Evolutionary conservation across 2,329 filamentous ascomycete genomes (phyloP).

Genomic region (Aureobasidium sp.): DNA sequence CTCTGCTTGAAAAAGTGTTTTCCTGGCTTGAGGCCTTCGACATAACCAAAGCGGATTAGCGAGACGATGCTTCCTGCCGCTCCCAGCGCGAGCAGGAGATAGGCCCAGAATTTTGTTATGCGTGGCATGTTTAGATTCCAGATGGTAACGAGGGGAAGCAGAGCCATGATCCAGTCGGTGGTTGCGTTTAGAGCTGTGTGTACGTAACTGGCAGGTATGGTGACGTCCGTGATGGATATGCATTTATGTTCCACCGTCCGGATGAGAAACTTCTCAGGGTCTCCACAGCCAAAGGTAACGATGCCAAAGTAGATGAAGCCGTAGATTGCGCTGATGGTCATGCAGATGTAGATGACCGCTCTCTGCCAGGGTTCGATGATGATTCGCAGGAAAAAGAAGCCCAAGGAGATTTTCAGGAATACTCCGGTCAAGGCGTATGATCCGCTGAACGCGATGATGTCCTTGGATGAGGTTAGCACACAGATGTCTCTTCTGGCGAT

Average conservation of each 20-base stretch:
- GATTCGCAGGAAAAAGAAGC: slow-evolving; percentile 17
- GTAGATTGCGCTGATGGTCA: neutral
- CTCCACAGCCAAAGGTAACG: slow-evolving; percentile 4
- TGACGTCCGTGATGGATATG: neutral
- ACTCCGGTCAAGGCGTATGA: slow-evolving; percentile 12
- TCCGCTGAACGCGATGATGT: slow-evolving; percentile 5
- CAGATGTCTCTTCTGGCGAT: neutral
- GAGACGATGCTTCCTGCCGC: slow-evolving; percentile 15
- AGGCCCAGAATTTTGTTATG: slow-evolving; percentile 14
- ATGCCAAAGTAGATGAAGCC: slow-evolving; percentile 7
- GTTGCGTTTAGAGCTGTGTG: slow-evolving; percentile 14
- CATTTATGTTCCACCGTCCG: slow-evolving; percentile 12
- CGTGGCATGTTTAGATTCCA: slow-evolving; percentile 15
- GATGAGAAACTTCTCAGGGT: neutral
- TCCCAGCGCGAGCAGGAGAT: slow-evolving; percentile 13
- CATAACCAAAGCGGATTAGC: slow-evolving; percentile 14
- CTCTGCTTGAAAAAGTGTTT: slow-evolving; percentile 9
- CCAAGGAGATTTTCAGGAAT: slow-evolving; percentile 16
- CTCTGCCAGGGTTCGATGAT: slow-evolving; percentile 14
- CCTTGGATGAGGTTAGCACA: neutral
- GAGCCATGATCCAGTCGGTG: slow-evolving; percentile 16
- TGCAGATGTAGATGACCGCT: neutral
- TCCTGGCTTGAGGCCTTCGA: slow-evolving; percentile 7
- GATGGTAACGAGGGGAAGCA: slow-evolving; percentile 12
- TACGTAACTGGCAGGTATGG: slow-evolving; percentile 13